phyloP scores from a whole-genome alignment of 2,329 filamentous ascomycete species.

The Penicillium sp. region DNA sequence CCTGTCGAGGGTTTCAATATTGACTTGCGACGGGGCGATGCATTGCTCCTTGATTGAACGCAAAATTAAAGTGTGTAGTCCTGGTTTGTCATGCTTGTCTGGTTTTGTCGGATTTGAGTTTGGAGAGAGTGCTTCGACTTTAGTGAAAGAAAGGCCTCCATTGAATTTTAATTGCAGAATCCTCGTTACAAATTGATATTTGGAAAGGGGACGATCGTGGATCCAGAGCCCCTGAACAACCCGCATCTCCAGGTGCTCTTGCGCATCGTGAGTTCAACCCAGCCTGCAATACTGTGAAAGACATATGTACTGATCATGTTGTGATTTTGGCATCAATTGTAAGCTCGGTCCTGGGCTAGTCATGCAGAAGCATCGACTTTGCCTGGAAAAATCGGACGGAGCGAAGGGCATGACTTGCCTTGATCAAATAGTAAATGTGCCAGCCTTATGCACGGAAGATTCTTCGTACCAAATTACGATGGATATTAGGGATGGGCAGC shows the following conservation, averaged over 20 bases:
- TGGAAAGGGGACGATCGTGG: not conserved
- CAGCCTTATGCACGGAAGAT: not conserved
- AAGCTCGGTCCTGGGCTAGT: too few relatives aligned
- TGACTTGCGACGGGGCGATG: not conserved
- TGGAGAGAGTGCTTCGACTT: not conserved
- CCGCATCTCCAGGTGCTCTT: not conserved
- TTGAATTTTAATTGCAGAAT: not conserved
- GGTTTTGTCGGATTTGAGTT: not conserved
- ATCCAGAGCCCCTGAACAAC: not conserved
- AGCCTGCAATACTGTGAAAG: too few relatives aligned
- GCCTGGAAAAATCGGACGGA: too few relatives aligned
- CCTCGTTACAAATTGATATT: not conserved
- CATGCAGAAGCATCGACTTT: too few relatives aligned
- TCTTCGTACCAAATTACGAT: not conserved
- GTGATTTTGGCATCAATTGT: too few relatives aligned
- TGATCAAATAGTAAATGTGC: not conserved
- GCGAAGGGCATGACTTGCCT: not conserved
- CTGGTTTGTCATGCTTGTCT: not conserved
- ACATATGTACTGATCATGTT: too few relatives aligned
- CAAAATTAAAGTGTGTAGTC: not conserved
- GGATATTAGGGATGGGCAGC: not conserved
- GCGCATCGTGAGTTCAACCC: too few relatives aligned
- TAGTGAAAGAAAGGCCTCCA: not conserved
- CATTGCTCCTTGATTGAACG: not conserved
- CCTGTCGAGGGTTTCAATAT: not conserved